Base-by-base conservation (phyloP, 352 stramenopile species). In the Phytophthora sansomeana region DNA sequence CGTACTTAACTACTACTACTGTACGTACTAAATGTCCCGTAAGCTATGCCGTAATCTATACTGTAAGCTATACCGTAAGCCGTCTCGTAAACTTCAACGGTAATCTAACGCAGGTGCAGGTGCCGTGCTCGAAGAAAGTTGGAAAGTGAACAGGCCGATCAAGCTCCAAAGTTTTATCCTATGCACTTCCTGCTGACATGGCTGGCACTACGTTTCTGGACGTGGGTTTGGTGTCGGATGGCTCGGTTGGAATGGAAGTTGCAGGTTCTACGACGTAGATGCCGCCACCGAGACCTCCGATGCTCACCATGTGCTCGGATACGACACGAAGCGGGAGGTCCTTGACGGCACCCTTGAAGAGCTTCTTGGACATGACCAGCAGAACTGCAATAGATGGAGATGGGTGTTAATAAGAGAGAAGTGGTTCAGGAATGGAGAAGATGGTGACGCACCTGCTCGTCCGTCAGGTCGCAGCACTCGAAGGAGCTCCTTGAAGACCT, bases 341-440 rank as follows among this genome's bases (percentile, higher is more conserved):
- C 36, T 78, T 72, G 16, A 92, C 63, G 6, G 67, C 80, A 28
- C 81, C 72, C 47, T 80, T 72, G 56, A 91, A 89, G 26, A 90
- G 73, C 57, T 94, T 94, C 68, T 92, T 92, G 53, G 85, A 88
- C 58, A 90, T 85, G n/a, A 87, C 74, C 2, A 94, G 76, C n/a
- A 94, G 56, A 8, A 94, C 86, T 75, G 53, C n/a, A 47, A 58
- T 29, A 26, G 53, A 21, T 16, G 43, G 10, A 28, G 11, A 42
- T 10, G 36, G 3, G 53, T n/a, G 14, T 64, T 38, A 63, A 30
- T 16, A 26, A 55, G 5, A 41, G 1, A 30, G 4, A 33, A 43
- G 32, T 24, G 9, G 13, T 3, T 21, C 1, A 38, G n/a, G 8
- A 32, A 13, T 4, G 10, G 6, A 19, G 33, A 28, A 41, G 33